These are phyloP conservation scores for Berkeleyomyces rouxiae DNA, from an alignment of 2,329 filamentous ascomycete genomes.

Conservation along the genomic window DNA sequence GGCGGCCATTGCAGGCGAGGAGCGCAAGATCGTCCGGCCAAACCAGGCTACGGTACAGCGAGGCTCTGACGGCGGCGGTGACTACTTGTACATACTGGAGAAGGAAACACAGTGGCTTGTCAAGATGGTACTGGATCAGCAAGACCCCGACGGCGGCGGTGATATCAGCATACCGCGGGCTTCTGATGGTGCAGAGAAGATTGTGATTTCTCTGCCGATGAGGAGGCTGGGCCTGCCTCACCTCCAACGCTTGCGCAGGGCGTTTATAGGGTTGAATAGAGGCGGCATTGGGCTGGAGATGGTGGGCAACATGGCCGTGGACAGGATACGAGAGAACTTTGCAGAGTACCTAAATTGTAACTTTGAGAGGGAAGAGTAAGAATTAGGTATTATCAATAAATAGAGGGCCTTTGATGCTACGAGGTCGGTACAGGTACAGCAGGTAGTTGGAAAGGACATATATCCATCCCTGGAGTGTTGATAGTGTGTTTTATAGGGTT, in stretches of 20 bases:
- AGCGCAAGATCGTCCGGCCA: conserved; percentile 47
- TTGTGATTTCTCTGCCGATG: conserved; percentile 48
- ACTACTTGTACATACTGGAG: conserved; percentile 69
- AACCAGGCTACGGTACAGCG: conserved; percentile 59
- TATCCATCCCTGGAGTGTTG: not conserved
- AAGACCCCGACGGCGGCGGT: conserved; percentile 50
- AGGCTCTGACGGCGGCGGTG: conserved; percentile 44
- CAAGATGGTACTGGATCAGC: conserved; percentile 49
- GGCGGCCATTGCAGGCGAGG: conserved; percentile 52
- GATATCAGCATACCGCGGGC: conserved; percentile 31
- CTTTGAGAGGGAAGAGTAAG: conserved; percentile 40
- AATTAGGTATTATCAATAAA: not conserved
- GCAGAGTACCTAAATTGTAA: conserved; percentile 50
- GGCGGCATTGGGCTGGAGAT: conserved; percentile 45
- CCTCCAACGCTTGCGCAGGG: conserved; percentile 59
- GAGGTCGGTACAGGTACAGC: not conserved
- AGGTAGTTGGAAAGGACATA: not conserved
- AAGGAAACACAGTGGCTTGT: conserved; percentile 63
- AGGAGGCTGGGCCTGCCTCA: conserved; percentile 54
- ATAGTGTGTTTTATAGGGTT: no score
- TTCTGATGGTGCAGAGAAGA: conserved; percentile 26
- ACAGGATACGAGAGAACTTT: conserved; percentile 44
- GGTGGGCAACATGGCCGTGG: conserved; percentile 35
- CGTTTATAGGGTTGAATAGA: conserved; percentile 61
- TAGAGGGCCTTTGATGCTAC: not conserved